Percentiles rank a stretch among this genome's conserved stretches.
Evolutionary conservation across 2,329 filamentous ascomycete genomes (phyloP).

Genomic region (Zopfia rhizophila): DNA sequence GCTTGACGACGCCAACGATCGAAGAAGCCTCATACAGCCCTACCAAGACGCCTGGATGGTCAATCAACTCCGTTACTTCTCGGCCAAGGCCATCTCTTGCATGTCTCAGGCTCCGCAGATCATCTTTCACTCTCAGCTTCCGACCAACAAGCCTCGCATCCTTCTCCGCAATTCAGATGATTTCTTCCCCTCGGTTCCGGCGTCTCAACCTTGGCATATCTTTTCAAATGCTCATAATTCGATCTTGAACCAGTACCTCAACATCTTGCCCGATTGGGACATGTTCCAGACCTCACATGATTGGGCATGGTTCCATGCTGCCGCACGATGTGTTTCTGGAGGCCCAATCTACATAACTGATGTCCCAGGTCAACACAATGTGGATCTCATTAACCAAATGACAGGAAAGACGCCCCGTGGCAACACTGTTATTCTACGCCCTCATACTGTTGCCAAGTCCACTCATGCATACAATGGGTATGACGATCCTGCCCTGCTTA

Average conservation of each 20-base stretch:
- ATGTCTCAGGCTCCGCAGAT: conserved; percentile 92
- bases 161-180: conserved; percentile 88
- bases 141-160: conserved; percentile 76
- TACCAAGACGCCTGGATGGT: conserved; percentile 91
- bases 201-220: conserved; percentile 92
- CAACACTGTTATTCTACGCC: conserved; percentile 82
- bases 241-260: conserved; percentile 83
- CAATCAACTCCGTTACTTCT: conserved; percentile 80
- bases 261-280: conserved; percentile 86
- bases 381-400: conserved; percentile 81
- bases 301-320: conserved; percentile 87
- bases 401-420: conserved; percentile 77
- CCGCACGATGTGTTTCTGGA: conserved; percentile 87
- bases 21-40: conserved; percentile 75
- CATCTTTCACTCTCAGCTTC: conserved; percentile 85
- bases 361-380: conserved; percentile 81
- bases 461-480: conserved; percentile 80
- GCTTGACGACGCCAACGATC: conserved; percentile 72
- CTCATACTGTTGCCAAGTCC: conserved; percentile 77
- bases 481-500: conserved; percentile 76
- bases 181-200: conserved; percentile 85
- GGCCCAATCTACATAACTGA: conserved; percentile 97
- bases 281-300: conserved; percentile 76
- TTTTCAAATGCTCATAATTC: conserved; percentile 94
- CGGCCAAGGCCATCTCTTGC: conserved; percentile 83